These are phyloP conservation scores for Collybiopsis luxurians DNA, from an alignment of 768 basidiomycete genomes.

Conservation along the genomic window DNA sequence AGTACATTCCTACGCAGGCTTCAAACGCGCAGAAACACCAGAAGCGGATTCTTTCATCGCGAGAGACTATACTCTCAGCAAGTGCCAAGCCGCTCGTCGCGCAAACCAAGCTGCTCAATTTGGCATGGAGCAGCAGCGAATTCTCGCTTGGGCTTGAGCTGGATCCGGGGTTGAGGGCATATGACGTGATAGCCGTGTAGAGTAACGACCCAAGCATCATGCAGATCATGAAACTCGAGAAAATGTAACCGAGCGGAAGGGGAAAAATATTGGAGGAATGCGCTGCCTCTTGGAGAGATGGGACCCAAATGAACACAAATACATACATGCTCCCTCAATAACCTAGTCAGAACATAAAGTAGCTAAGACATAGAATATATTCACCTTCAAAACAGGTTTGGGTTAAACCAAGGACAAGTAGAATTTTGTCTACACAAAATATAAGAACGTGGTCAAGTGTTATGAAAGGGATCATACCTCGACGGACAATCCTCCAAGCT, in stretches of 20 bases:
- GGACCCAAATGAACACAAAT: constrained; percentile 84
- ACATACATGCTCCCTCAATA: constrained; percentile 67
- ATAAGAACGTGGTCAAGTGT: background rate
- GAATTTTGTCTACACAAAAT: constrained; percentile 41
- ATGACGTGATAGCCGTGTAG: constrained; percentile 50
- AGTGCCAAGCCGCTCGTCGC: constrained; percentile 57
- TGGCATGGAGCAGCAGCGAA: constrained; percentile 59
- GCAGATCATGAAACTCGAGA: constrained; percentile 76
- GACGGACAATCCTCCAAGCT: constrained; percentile 56
- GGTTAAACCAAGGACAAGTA: constrained; percentile 65
- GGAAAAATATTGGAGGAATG: constrained; percentile 24
- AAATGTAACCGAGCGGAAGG: constrained; percentile 77
- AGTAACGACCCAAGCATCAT: constrained; percentile 80
- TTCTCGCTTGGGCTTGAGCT: constrained; percentile 18
- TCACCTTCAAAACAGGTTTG: constrained; percentile 84
- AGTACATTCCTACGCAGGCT: constrained; percentile 77
- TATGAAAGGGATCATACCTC: constrained; percentile 30
- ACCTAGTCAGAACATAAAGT: too few species aligned
- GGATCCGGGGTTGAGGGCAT: constrained; percentile 19
- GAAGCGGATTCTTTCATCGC: constrained; percentile 51
- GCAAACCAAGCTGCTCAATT: constrained; percentile 63
- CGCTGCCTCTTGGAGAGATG: constrained; percentile 66
- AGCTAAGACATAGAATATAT: too few species aligned
- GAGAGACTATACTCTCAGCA: constrained; percentile 42
- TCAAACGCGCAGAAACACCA: constrained; percentile 77